Conservation (phyloP, 2,329 filamentous ascomycete genomes). For the Huntiella decipiens region DNA sequence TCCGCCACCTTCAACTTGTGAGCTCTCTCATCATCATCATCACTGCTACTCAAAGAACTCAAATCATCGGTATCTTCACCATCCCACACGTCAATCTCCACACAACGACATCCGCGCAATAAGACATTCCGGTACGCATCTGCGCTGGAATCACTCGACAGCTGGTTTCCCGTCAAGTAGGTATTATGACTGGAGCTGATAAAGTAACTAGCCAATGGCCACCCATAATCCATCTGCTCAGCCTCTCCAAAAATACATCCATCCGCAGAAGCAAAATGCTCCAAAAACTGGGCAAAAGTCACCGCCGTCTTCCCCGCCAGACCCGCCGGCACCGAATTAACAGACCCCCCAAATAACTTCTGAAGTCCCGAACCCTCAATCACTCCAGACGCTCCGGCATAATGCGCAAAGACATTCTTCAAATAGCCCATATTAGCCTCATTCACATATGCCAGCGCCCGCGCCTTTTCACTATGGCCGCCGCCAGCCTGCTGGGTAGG, state of each 20-base stretch:
- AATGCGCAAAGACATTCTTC: slow-evolving; percentile 26
- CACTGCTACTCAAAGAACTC: slow-evolving; percentile 34
- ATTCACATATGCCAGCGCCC: slow-evolving; percentile 24
- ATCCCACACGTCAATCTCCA: slow-evolving; percentile 94
- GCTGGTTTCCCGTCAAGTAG: slow-evolving; percentile 75
- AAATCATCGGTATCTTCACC: slow-evolving; percentile 54
- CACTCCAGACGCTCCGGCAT: slow-evolving; percentile 22
- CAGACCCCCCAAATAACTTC: no score
- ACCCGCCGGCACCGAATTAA: slow-evolving; percentile 13
- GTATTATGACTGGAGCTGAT: slow-evolving; percentile 93
- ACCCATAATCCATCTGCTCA: slow-evolving; percentile 37
- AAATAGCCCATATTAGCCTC: slow-evolving; percentile 24
- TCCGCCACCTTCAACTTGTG: slow-evolving; percentile 19
- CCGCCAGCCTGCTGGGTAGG: slow-evolving; percentile 27
- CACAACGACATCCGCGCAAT: slow-evolving; percentile 68
- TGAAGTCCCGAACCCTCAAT: slow-evolving; percentile 22
- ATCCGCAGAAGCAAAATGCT: slow-evolving; percentile 36
- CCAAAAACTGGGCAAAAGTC: slow-evolving; percentile 29
- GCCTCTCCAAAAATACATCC: slow-evolving; percentile 25
- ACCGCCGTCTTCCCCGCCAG: slow-evolving; percentile 16
- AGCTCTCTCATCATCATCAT: slow-evolving; percentile 26
- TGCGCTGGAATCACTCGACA: slow-evolving; percentile 70
- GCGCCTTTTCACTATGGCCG: slow-evolving; percentile 24
- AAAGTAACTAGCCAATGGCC: slow-evolving; percentile 76
- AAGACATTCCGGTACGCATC: slow-evolving; percentile 74